phyloP scores from a whole-genome alignment of 192 early-diverging fungal genomes.

The Backusella liffmaniae region DNA sequence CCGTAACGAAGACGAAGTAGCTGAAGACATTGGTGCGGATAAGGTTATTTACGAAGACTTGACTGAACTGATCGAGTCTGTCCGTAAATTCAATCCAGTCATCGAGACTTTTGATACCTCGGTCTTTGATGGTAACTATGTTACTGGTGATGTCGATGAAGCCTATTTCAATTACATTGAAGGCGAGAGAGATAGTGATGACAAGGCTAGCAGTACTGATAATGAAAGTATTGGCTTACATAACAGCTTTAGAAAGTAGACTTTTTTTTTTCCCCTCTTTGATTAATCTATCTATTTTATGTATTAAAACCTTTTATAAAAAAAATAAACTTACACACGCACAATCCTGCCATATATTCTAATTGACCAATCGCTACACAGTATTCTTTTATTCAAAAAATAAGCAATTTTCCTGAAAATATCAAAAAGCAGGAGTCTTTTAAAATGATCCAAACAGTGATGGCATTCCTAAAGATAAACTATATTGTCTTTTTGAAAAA shows the following conservation, averaged over 20 bases:
- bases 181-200: slow-evolving; percentile 45
- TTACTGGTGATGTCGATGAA: slow-evolving; percentile 75
- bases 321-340: background rate
- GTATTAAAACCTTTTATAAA: background rate
- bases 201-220: slow-evolving; percentile 6
- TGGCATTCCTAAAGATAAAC: background rate
- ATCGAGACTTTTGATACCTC: slow-evolving; percentile 92
- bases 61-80: slow-evolving; percentile 81
- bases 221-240: slow-evolving; percentile 36
- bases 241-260: slow-evolving; percentile 25
- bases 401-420: background rate
- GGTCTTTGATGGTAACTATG: slow-evolving; percentile 94
- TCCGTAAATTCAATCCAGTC: slow-evolving; percentile 79
- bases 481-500: background rate
- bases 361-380: background rate
- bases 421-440: background rate
- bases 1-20: slow-evolving; percentile 81
- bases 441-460: background rate
- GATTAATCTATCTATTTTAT: background rate
- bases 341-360: background rate
- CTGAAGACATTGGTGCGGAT: slow-evolving; percentile 91
- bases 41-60: slow-evolving; percentile 92
- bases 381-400: background rate
- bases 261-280: background rate
- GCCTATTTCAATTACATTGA: slow-evolving; percentile 67